Evolutionary conservation across 768 basidiomycete genomes (phyloP), one percentile per base, ranked within the genome.

Genomic region (Agrocybe praecox): DNA sequence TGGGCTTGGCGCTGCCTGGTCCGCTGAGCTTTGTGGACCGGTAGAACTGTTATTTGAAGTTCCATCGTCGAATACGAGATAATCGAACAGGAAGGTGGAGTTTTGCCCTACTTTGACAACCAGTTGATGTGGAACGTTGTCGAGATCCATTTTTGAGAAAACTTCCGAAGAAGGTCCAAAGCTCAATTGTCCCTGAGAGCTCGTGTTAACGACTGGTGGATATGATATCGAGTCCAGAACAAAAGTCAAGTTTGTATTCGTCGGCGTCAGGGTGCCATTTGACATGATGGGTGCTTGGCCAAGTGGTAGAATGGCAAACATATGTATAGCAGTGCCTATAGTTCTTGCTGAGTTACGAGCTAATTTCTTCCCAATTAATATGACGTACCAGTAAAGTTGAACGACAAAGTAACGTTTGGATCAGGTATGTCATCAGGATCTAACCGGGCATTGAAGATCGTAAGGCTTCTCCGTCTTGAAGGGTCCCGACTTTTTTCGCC

Each of bases 51-150:
- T 49, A 47, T 53, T 60, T 46, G 56, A 45, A 19, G 61, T 36
- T 3, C 42, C 42, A 22, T 17, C 60, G 15, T 74, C 80, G 56
- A 79, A 79, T 7, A 80, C 61, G 24, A 82, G 66, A 57, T 77
- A 78, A 64, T 84, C 80, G 48, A 85, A 77, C 2, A 82, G 57
- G 56, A 85, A 79, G 6, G 75, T 73, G 12, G 80, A 81, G 50
- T 74, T 74, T 22, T 72, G 70, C 14, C 71, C 77, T 55, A 85
- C 67, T 48, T 71, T 71, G 33, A 83, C 67, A n/a, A 68, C 64
- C 17, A 86, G 65, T 47, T 71, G 55, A 63, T 85, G 83, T 2
- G 69, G 67, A 2, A 61, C 70, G 18, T 78, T 71, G n/a, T 68
- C 12, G 14, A 84, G 65, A 17, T 64, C 69, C 23, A 53, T 44